Percentiles rank a stretch among this genome's conserved stretches.
Evolutionary conservation across 306 rosid species (phyloP).

Genomic region (Cucumis melo): DNA sequence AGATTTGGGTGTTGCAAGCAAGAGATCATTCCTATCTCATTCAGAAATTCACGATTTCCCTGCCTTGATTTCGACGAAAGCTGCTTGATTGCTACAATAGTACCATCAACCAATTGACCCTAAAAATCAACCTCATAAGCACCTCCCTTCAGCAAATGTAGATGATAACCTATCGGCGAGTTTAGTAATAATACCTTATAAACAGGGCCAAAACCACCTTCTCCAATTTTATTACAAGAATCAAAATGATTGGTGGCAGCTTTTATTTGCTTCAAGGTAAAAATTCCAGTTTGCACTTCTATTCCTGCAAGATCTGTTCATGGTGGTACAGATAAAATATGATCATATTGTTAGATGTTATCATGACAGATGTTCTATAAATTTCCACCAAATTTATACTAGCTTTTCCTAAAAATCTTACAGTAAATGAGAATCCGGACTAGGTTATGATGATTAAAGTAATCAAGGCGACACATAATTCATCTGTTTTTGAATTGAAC

Average conservation of each 20-base stretch:
- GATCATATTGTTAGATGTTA: background rate
- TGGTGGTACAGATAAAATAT: slow-evolving; percentile 2
- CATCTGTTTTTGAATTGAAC: background rate
- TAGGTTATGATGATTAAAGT: background rate
- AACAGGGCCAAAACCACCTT: slow-evolving; percentile 69
- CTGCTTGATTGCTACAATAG: slow-evolving; percentile 57
- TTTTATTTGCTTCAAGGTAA: slow-evolving; percentile 41
- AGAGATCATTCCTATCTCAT: slow-evolving; percentile 64
- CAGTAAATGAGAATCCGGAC: background rate
- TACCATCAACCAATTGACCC: slow-evolving; percentile 55
- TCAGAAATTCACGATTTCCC: slow-evolving; percentile 67
- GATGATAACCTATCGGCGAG: background rate
- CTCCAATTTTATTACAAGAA: slow-evolving; percentile 45
- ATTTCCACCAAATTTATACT: background rate
- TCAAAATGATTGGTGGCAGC: slow-evolving; percentile 45
- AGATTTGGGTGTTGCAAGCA: slow-evolving; percentile 67
- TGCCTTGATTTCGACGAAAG: slow-evolving; percentile 55
- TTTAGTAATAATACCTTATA: slow-evolving; percentile 25
- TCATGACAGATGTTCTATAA: background rate
- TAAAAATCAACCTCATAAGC: slow-evolving; percentile 12
- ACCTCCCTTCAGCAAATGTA: background rate
- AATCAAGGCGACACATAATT: background rate
- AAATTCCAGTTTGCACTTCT: slow-evolving; percentile 36
- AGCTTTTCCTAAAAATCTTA: background rate
- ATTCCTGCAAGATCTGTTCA: slow-evolving; percentile 17